Evolutionary conservation across 768 basidiomycete genomes (phyloP).

Genomic region (Russula griseocarnosa): DNA sequence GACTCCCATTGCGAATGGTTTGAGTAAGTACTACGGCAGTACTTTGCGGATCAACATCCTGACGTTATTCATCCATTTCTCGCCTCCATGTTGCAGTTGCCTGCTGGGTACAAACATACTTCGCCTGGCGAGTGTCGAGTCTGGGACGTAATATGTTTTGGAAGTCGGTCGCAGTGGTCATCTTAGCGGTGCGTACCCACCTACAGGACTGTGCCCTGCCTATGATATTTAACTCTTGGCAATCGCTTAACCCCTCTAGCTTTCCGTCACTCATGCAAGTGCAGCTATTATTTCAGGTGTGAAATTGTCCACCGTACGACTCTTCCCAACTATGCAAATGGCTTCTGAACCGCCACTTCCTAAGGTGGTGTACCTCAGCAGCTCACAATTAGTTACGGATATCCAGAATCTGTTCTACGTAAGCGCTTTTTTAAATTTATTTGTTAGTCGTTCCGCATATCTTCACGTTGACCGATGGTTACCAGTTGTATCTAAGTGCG

Average conservation of each 20-base stretch:
- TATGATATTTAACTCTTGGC: not conserved
- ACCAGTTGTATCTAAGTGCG: not conserved
- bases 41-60: not conserved
- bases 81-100: not conserved
- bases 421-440: not conserved
- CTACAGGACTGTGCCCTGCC: not conserved
- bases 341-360: not conserved
- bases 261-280: not conserved
- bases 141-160: slow-evolving; percentile 2
- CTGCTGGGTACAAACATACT: slow-evolving; percentile 8
- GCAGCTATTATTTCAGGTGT: not conserved
- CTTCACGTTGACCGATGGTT: not conserved
- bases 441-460: not conserved
- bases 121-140: slow-evolving; percentile 9
- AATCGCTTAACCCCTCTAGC: not conserved
- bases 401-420: not conserved
- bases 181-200: not conserved
- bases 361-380: not conserved
- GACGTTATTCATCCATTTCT: too few relatives aligned
- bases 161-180: slow-evolving; percentile 1
- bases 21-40: not conserved
- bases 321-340: not conserved
- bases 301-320: not conserved
- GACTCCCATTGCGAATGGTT: not conserved
- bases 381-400: not conserved